These are phyloP conservation scores for Globisporangium mamillatum DNA, from an alignment of 352 stramenopile genomes.

Conservation along the genomic window DNA sequence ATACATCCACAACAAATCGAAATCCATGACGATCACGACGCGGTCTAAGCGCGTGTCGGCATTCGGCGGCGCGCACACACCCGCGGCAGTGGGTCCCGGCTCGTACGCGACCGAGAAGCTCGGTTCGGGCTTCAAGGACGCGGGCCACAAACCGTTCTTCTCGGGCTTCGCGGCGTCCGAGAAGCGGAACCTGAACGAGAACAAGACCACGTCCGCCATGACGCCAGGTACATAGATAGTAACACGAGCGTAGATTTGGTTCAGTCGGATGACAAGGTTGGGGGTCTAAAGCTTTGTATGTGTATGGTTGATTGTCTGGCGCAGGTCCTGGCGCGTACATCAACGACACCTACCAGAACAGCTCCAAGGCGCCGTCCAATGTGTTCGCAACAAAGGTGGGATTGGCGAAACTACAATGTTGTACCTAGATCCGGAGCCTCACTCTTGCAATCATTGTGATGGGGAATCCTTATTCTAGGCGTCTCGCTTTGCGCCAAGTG, in stretches of 20 bases:
- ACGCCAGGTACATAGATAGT: constrained; percentile 37
- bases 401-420: background rate
- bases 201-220: constrained; percentile 74
- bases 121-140: constrained; percentile 46
- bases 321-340: constrained; percentile 62
- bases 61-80: constrained; percentile 46
- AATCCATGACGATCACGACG: constrained; percentile 71
- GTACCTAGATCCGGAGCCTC: background rate
- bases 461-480: constrained; percentile 28
- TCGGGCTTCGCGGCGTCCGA: constrained; percentile 72
- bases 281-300: background rate
- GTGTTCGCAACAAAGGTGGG: constrained; percentile 62
- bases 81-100: constrained; percentile 56
- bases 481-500: constrained; percentile 67
- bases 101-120: constrained; percentile 55
- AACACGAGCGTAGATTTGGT: background rate
- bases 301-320: background rate
- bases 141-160: constrained; percentile 34
- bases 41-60: constrained; percentile 69
- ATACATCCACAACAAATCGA: background rate
- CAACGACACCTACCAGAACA: constrained; percentile 18
- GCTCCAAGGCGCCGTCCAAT: constrained; percentile 37
- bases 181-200: constrained; percentile 74
- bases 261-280: background rate
- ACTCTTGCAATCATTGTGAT: background rate